Base-by-base conservation (phyloP, 768 basidiomycete species). In the Leccinum variicolor region DNA sequence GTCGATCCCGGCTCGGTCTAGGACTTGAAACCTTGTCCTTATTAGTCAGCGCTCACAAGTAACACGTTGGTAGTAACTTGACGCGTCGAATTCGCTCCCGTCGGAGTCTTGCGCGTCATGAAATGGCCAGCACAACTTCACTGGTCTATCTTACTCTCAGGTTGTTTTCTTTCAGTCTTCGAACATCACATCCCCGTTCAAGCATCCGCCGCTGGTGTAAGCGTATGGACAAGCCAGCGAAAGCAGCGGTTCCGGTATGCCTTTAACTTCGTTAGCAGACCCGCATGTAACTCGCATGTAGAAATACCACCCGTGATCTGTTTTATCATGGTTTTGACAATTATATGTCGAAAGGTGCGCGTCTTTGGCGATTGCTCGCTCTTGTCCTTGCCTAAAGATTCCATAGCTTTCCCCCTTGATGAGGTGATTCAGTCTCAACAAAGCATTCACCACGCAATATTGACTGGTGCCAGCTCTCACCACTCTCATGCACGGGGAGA, bases 251-350 rank as follows among this genome's bases (percentile, higher is more conserved):
- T 79, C 63, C 81, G 86, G 86, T 86, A 65, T 55, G 81, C 68
- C 15, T 48, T 46, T 29, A 23, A 17, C 51, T 28, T 51, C 34
- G 19, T 54, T 21, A 15, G 8, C 34, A 11, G 31, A 47, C 28
- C 10, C 28, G 25, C 41, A 15, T 43, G 53, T 58, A 23, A 66
- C 45, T 43, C 48, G 41, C 41, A 7, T 56, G 26, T 62, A 93
- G 92, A 47, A 82, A 92, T 63, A 79, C 79, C 66, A 86, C 85
- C 9, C 83, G 87, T 46, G 83, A 88, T 54, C 75, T 96, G 5
- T 97, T 92, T 89, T 87, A 91, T 67, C 94, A 96, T 77, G 94
- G 94, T 0, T 97, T 87, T 66, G 73, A 91, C 65, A 85, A 84
- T 64, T 97, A 97, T 71, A 95, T 96, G 94, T 79, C 74, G 49